Evolutionary conservation across 1,284 basidiomycete genomes (phyloP).

Genomic region (Ustilago shanxiensis): DNA sequence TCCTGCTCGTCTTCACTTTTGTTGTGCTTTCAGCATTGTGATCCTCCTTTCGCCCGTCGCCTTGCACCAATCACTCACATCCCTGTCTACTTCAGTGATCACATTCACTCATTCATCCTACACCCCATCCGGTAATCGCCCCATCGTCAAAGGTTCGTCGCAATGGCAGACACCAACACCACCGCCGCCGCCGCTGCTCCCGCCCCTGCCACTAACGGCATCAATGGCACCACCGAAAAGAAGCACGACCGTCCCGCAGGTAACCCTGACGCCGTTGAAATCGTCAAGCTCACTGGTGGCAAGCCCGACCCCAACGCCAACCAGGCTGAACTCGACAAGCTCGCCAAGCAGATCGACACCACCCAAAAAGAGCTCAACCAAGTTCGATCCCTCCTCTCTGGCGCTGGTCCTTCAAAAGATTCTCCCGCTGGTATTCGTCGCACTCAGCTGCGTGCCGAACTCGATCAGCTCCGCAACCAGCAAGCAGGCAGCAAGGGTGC

Average conservation of each 20-base stretch:
- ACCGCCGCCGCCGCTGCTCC: constrained; percentile 12
- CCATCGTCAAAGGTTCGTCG: constrained; percentile 15
- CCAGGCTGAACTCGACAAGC: constrained; percentile 64
- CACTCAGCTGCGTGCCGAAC: constrained; percentile 81
- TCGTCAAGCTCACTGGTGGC: constrained; percentile 65
- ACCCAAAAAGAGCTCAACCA: constrained; percentile 72
- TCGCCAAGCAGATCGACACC: constrained; percentile 63
- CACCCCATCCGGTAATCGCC: not conserved
- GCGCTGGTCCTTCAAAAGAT: constrained; percentile 61
- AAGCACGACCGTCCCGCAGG: constrained; percentile 43
- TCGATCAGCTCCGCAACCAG: constrained; percentile 82
- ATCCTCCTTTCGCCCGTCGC: not conserved
- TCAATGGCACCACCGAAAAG: constrained; percentile 26
- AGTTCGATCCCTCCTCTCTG: constrained; percentile 77
- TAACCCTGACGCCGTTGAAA: constrained; percentile 59
- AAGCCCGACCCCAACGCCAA: constrained; percentile 65
- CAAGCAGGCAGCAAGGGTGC: constrained; percentile 85
- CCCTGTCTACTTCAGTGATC: not conserved
- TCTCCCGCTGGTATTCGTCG: constrained; percentile 78
- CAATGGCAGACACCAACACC: constrained; percentile 44
- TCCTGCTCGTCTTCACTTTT: not conserved
- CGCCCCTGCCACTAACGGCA: constrained; percentile 2
- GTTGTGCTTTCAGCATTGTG: not conserved
- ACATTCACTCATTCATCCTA: not conserved
- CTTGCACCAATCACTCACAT: not conserved